Conservation (phyloP, 495 filamentous ascomycete species). For the Clohesyomyces aquaticus region DNA sequence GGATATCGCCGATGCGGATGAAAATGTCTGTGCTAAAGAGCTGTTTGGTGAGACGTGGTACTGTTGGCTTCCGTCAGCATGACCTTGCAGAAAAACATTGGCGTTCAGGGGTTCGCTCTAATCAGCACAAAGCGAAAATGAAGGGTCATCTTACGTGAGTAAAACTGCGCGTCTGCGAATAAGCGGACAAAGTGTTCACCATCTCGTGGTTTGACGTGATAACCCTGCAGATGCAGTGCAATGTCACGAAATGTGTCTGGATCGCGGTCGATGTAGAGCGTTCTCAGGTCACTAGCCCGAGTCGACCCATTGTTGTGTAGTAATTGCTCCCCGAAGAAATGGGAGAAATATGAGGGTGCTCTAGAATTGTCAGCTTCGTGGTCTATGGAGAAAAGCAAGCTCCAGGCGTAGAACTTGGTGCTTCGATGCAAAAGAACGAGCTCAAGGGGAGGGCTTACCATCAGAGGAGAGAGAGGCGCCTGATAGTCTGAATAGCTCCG, state of each 20-base stretch:
- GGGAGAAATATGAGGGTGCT: slow-evolving; percentile 98
- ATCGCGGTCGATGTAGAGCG: slow-evolving; percentile 95
- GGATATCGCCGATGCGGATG: slow-evolving; percentile 79
- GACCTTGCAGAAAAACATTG: background rate
- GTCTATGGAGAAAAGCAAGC: background rate
- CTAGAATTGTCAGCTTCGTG: slow-evolving; percentile 56
- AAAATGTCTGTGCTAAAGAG: slow-evolving; percentile 94
- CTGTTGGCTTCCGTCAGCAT: slow-evolving; percentile 45
- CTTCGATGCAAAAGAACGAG: too few species aligned
- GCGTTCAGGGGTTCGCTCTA: background rate
- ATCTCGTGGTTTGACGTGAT: slow-evolving; percentile 83
- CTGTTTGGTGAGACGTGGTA: slow-evolving; percentile 87
- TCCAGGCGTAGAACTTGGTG: too few species aligned
- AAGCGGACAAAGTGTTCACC: slow-evolving; percentile 84
- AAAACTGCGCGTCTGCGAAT: slow-evolving; percentile 96
- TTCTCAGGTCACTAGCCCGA: slow-evolving; percentile 63
- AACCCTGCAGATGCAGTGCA: slow-evolving; percentile 88
- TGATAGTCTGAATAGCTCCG: slow-evolving; percentile 86
- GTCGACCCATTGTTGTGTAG: slow-evolving; percentile 59
- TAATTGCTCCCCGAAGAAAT: slow-evolving; percentile 90
- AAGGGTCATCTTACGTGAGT: slow-evolving; percentile 78
- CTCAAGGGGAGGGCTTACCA: slow-evolving; percentile 70
- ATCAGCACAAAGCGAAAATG: too few species aligned
- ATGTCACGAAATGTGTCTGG: slow-evolving; percentile 89
- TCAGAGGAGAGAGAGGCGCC: slow-evolving; percentile 95